Evolutionary conservation across 441 rosid genomes (phyloP), one percentile per base, ranked within the genome.

Genomic region (Gossypium aridum): DNA sequence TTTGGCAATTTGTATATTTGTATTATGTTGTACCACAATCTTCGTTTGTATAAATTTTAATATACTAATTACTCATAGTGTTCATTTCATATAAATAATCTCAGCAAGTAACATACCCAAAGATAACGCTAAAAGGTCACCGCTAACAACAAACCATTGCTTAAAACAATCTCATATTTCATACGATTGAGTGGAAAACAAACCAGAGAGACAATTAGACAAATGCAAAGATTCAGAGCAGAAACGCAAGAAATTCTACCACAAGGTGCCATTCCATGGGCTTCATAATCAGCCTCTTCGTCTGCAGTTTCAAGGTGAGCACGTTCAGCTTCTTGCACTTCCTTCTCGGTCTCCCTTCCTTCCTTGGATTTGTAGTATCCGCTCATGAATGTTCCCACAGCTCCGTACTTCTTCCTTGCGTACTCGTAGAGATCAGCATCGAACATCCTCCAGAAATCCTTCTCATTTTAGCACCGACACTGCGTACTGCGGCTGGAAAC

Each of bases 371-470:
- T 96, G 92, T 93, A 93, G 80, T 96, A 96, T 54, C 93, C 94
- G 23, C 96, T 91, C 98, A 93, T 96, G 89, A 96, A 96, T n/a
- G 94, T 93, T 70, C 99, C 98, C 45, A 96, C 91, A 1, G 99
- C 97, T 75, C 85, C 87, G 6, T 96, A 93, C 86, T 85, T 96
- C 87, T 71, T 91, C 83, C 99, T 86, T 85, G 89, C 84, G 47
- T 86, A 72, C 87, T 96, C 99, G 49, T 96, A 96, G 62, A 91
- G 88, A 9, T 83, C 91, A 10, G 80, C 97, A 80, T 96, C 97
- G 13, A 93, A 96, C 99, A 93, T 96, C 67, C 94, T 93, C 99
- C 99, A 96, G 89, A 96, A 96, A 28, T 81, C 87, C 88, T 92
- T 93, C 86, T 93, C 99, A 2, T 26, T 85, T 12, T 23, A 93